Evolutionary conservation across 1,284 basidiomycete genomes (phyloP), one percentile per base, ranked within the genome.

Genomic region (Volvariella volvacea): DNA sequence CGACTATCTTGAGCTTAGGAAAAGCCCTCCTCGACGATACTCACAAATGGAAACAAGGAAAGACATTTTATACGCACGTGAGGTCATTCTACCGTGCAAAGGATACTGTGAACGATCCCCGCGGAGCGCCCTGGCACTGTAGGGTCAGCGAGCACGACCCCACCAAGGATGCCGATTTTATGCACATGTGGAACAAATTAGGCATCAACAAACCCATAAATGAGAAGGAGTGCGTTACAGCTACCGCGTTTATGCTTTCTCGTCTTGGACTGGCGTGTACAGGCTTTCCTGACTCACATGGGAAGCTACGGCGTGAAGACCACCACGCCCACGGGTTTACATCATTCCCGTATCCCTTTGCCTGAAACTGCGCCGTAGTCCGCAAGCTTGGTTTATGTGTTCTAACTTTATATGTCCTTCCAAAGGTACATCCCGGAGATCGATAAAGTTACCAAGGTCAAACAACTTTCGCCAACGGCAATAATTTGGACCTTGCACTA

Each of bases 401-500:
- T n/a, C n/a, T n/a, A n/a, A n/a, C n/a, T n/a, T n/a, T n/a, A n/a
- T n/a, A n/a, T n/a, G n/a, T n/a, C 30, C n/a, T 31, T 31, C 4
- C 8, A 22, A 48, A 88, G 86, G 55, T 88, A 74, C 56, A 75
- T 87, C 2, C 70, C 71, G 4, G 71, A 76, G 30, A 74, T 88
- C 48, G 74, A 78, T 55, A 80, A 83, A 54, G 79, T 76, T 2
- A 70, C 71, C 2, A 67, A 76, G 49, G 64, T 88, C 52, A 80
- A 82, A 56, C 68, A 71, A 25, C 60, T 87, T 33, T 84, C 83
- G 2, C 65, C 74, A 9, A 78, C 70, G 2, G 75, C 81, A 44
- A 65, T 71, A 17, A 78, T 88, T 46, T 88, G 84, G 85, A 75
- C 81, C 0, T 53, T 84, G 47, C 77, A 78, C 57, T 89, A 89